Conservation (phyloP, 768 basidiomycete species). For the Tubosaeta sp. region DNA sequence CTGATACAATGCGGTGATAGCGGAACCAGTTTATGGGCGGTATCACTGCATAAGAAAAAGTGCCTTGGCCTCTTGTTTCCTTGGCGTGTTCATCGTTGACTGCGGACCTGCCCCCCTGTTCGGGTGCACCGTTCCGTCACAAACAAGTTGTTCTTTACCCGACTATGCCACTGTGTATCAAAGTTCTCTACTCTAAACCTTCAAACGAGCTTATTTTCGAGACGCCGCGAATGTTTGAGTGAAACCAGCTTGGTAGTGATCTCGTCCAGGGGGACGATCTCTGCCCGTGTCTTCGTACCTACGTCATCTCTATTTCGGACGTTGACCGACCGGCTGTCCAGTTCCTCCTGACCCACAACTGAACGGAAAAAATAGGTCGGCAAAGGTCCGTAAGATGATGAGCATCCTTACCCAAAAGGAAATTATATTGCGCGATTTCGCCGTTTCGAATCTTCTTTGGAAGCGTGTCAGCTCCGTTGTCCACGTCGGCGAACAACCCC, state of each 20-base stretch:
- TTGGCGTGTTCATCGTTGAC: background rate
- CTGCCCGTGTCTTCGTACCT: conserved; percentile 76
- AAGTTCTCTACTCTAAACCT: conserved; percentile 10
- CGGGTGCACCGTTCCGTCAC: background rate
- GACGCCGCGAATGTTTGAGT: conserved; percentile 58
- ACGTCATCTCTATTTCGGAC: conserved; percentile 94
- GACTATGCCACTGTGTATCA: background rate
- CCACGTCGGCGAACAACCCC: conserved; percentile 88
- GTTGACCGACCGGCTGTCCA: conserved; percentile 84
- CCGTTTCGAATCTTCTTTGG: conserved; percentile 98
- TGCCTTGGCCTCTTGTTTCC: background rate
- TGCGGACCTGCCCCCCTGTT: background rate
- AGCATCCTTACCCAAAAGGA: conserved; percentile 74
- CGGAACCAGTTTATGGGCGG: conserved; percentile 35
- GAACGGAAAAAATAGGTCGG: background rate
- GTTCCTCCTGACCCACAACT: conserved; percentile 96
- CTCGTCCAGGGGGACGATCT: conserved; percentile 69
- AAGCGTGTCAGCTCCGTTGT: conserved; percentile 87
- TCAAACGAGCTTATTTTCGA: conserved; percentile 49
- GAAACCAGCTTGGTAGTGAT: conserved; percentile 64
- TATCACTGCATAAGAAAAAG: conserved; percentile 20
- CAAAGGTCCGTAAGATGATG: background rate
- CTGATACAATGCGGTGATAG: conserved; percentile 10
- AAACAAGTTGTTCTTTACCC: background rate
- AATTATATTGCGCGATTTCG: conserved; percentile 97